Base-by-base conservation (phyloP, 371 early-diverging fungal genomes). In the Blakeslea trispora region DNA sequence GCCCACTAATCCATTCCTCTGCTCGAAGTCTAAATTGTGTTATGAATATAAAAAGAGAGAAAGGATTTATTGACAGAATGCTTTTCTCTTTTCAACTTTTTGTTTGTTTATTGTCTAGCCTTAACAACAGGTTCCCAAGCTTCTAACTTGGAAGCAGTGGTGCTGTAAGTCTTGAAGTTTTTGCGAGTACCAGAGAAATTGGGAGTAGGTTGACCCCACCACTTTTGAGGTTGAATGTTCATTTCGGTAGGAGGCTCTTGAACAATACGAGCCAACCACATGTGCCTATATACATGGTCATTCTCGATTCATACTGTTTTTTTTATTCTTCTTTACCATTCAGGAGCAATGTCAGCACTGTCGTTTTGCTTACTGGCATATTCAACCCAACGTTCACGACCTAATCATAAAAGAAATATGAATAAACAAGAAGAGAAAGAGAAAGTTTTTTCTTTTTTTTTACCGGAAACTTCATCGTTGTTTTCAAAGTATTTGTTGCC, bases 401-500 rank as follows among this genome's bases (percentile, higher is more conserved):
- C 85, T 87, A 63, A 8, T 37, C 39, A 49, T 22, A 8, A 42
- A 41, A 57, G 10, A 40, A 3, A 7, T 28, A 28, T n/a, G n/a
- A n/a, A n/a, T n/a, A n/a, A n/a, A n/a, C n/a, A n/a, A n/a, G n/a
- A n/a, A n/a, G n/a, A n/a, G n/a, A n/a, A n/a, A n/a, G n/a, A n/a
- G n/a, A n/a, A n/a, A n/a, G n/a, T n/a, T n/a, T n/a, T 7, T 28
- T 28, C 28, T 5, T 28, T 28, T 28, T 2, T 14, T 11, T 37
- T 57, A 87, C 90, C 85, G 35, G 82, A 90, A 66, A 91, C 80
- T 80, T 96, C 95, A 45, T 87, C 79, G n/a, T 81, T 71, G 79
- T 94, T 93, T 70, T 89, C 88, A 63, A 81, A 97, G 84, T 92
- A 97, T 64, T 89, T 84, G 86, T 97, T 97, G 66, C 97, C 97